phyloP scores from a whole-genome alignment of 768 basidiomycete species.

The Calocybe cyanea region DNA sequence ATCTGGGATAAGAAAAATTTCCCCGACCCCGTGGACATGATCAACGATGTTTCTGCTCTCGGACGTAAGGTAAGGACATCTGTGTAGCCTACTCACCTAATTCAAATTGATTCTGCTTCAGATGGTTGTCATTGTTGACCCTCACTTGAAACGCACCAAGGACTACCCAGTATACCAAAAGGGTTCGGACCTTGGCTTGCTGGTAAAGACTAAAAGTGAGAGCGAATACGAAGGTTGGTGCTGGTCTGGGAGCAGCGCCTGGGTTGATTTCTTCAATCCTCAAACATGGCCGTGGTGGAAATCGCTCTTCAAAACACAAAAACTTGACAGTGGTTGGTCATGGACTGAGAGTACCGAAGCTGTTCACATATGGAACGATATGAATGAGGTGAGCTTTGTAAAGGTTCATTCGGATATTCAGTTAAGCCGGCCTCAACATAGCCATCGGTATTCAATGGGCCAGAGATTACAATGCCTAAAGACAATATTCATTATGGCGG shows the following conservation, averaged over 20 bases:
- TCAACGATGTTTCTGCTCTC: conserved; percentile 77
- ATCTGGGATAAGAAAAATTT: conserved; percentile 93
- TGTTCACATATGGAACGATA: conserved; percentile 98
- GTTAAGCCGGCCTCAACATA: conserved; percentile 21
- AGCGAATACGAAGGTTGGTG: conserved; percentile 97
- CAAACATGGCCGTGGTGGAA: conserved; percentile 89
- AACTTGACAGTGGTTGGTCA: conserved; percentile 53
- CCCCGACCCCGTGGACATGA: conserved; percentile 94
- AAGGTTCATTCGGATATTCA: conserved; percentile 7
- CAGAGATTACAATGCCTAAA: conserved; percentile 78
- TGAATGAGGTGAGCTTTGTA: conserved; percentile 81
- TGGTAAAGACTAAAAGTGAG: conserved; percentile 79
- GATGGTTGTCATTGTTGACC: conserved; percentile 99
- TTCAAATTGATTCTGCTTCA: conserved; percentile 27
- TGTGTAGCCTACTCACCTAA: neutral
- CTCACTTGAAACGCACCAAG: conserved; percentile 83
- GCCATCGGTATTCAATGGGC: conserved; percentile 99
- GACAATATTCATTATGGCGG: conserved; percentile 81
- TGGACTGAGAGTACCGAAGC: conserved; percentile 80
- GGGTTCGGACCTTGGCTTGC: conserved; percentile 75
- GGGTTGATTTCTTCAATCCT: conserved; percentile 98
- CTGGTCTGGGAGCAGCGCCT: conserved; percentile 94
- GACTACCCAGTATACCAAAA: conserved; percentile 82
- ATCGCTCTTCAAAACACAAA: conserved; percentile 66
- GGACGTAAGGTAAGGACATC: conserved; percentile 68